Base-by-base conservation (phyloP, 1,139 yeast species). In the Saccharomyces hybrid region DNA sequence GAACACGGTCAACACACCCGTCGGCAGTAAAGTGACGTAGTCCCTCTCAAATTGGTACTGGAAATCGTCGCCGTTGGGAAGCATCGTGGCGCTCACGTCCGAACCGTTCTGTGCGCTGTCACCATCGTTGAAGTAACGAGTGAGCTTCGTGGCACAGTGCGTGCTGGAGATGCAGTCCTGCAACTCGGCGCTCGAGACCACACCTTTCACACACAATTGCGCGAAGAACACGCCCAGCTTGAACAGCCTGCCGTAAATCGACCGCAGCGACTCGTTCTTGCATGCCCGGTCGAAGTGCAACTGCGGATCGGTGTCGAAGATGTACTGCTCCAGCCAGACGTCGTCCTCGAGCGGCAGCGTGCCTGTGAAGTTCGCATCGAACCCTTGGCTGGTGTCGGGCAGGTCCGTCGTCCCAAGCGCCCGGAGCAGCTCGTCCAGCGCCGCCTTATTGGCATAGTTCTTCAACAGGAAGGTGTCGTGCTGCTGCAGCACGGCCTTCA, bases 301-400 rank as follows among this genome's bases (percentile, higher is more conserved):
- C 8, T 34, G 41, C 5, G 55, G 49, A 50, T 61, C 67, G 1
- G 67, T 56, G 30, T 56, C 59, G n/a, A 47, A 51, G 47, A 67
- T 61, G 44, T 63, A 66, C 54, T 67, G 72, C 51, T 68, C 70
- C 49, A 66, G 47, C 11, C 50, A 46, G 6, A 57, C 28, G 30
- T 59, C 60, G 9, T 59, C 59, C 5, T 52, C 56, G 9, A 63
- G 16, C 6, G 49, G 48, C 16, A 60, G 32, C 7, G 58, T 53
- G 1, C 71, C 72, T 0, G 67, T 62, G 49, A 68, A 67, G 49
- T 60, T 61, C 6, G 62, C 61, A 56, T 66, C 69, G 38, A 67
- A 62, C n/a, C 61, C 64, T 32, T 59, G 61, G 5, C 48, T 30
- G 1, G 49, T 16, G 13, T 59, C 58, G 0, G 63, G 62, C 1